Percentiles rank a stretch among this genome's conserved stretches.
Evolutionary conservation across 2,329 filamentous ascomycete genomes (phyloP).

Genomic region (Epichloe uncinata): DNA sequence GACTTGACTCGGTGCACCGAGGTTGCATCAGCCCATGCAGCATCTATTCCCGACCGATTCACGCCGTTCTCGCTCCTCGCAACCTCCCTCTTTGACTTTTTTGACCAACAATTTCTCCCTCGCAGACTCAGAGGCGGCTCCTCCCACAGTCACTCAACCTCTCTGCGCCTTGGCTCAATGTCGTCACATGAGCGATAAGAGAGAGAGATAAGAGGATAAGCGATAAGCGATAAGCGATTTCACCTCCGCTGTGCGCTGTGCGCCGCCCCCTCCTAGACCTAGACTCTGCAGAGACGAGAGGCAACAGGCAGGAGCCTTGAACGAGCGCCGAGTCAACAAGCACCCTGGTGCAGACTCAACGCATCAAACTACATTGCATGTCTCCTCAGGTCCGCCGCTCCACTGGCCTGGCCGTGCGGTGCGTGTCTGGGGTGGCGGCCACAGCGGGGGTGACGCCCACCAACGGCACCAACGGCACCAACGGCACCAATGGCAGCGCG

Average conservation of each 20-base stretch:
- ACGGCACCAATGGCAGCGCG: too few relatives aligned
- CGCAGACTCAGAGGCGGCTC: too few relatives aligned
- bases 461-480: background rate
- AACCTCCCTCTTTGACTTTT: background rate
- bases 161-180: background rate
- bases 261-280: too few relatives aligned
- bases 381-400: constrained; percentile 20
- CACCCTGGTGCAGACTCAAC: background rate
- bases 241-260: too few relatives aligned
- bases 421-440: background rate
- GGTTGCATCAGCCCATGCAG: background rate
- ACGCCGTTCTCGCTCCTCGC: constrained; percentile 1
- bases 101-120: background rate
- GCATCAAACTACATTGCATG: constrained; percentile 12
- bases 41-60: constrained; percentile 2
- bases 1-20: background rate
- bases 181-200: background rate
- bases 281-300: too few relatives aligned
- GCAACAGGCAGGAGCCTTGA: background rate
- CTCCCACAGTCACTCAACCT: background rate
- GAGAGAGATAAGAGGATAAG: background rate
- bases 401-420: constrained; percentile 15
- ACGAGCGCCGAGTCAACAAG: background rate
- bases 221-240: too few relatives aligned
- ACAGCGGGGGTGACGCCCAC: background rate